Evolutionary conservation across 2,329 filamentous ascomycete genomes (phyloP).

Genomic region (Curvularia lunata): DNA sequence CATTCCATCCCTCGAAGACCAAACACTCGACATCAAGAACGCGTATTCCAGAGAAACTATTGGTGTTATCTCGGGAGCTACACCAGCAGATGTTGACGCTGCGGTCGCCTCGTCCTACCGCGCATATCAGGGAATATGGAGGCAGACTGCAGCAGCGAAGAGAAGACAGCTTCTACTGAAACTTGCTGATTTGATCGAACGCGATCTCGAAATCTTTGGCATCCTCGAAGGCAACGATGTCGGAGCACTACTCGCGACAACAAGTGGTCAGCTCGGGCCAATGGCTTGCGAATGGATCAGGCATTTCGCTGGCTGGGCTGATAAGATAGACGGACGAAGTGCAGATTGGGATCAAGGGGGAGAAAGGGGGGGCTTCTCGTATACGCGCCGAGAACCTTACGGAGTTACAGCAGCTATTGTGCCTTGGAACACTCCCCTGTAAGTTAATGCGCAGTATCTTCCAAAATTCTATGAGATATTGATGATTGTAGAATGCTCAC

Average conservation of each 20-base stretch:
- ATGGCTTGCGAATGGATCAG: conserved; percentile 1
- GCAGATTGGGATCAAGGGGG: neutral
- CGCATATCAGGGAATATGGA: neutral
- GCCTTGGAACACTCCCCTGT: neutral
- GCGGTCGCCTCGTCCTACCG: neutral
- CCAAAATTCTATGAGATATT: neutral
- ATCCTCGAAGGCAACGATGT: conserved; percentile 1
- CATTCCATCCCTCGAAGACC: neutral
- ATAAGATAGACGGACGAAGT: neutral
- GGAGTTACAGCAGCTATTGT: neutral
- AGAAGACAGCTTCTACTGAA: conserved; percentile 1
- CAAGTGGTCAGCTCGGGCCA: neutral
- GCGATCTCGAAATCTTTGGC: neutral
- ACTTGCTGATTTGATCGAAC: neutral
- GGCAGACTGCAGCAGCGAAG: neutral
- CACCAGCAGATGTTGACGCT: neutral
- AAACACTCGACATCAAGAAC: conserved; percentile 1
- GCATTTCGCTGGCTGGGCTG: neutral
- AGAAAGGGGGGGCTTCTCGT: neutral
- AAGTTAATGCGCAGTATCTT: neutral
- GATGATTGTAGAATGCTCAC: neutral
- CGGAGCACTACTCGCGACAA: neutral
- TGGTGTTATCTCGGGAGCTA: conserved; percentile 1
- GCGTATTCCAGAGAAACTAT: neutral
- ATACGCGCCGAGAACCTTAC: neutral